phyloP scores from a whole-genome alignment of 768 basidiomycete genomes.

The Suillus plorans region DNA sequence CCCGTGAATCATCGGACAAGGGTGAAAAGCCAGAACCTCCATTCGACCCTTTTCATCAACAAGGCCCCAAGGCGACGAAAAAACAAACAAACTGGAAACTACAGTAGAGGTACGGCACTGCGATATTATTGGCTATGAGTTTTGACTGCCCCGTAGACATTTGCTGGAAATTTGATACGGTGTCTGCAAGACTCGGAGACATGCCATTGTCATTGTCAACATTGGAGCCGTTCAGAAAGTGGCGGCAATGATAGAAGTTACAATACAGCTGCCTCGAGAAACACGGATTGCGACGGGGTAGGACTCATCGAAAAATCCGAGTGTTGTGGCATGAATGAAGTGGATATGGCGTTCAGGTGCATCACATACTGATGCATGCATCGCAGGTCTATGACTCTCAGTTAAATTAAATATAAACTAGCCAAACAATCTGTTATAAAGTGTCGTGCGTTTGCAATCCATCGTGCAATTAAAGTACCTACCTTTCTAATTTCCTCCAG shows the following conservation, averaged over 20 bases:
- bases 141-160: slow-evolving; percentile 68
- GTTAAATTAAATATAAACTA: background rate
- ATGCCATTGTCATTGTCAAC: background rate
- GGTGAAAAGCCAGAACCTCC: background rate
- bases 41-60: background rate
- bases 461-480: slow-evolving; percentile 12
- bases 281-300: background rate
- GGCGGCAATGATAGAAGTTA: background rate
- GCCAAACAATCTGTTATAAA: too few relatives aligned
- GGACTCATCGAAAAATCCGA: background rate
- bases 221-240: background rate
- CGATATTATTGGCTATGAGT: slow-evolving; percentile 79
- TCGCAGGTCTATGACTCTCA: background rate
- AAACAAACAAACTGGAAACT: slow-evolving; percentile 37
- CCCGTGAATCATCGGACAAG: background rate
- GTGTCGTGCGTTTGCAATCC: background rate
- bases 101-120: slow-evolving; percentile 67
- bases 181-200: background rate
- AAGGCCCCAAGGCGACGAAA: slow-evolving; percentile 24
- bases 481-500: slow-evolving; percentile 47
- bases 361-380: background rate
- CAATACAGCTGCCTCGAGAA: background rate
- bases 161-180: slow-evolving; percentile 46
- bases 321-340: background rate
- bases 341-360: background rate